phyloP scores from a whole-genome alignment of 2,329 filamentous ascomycete species.

The Beauveria sp. region DNA sequence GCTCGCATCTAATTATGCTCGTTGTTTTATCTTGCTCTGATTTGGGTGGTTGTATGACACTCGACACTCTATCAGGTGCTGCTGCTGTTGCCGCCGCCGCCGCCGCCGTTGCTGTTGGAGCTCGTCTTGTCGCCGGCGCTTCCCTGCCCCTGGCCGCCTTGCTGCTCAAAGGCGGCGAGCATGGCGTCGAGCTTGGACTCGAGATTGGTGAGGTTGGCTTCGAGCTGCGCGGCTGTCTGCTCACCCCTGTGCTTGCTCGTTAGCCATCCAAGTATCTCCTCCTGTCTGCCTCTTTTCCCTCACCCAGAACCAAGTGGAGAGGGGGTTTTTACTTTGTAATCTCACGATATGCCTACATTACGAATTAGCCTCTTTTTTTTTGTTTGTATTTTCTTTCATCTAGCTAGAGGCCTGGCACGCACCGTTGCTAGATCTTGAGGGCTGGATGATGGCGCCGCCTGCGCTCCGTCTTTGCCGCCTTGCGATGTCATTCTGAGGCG shows the following conservation, averaged over 20 bases:
- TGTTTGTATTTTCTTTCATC: no score
- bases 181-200: slow-evolving; percentile 50
- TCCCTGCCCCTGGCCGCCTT: not conserved
- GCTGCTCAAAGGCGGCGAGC: slow-evolving; percentile 38
- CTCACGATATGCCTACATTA: slow-evolving; percentile 13
- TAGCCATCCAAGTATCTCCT: not conserved
- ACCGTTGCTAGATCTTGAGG: slow-evolving; percentile 5
- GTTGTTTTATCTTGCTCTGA: not conserved
- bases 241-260: slow-evolving; percentile 37
- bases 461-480: not conserved
- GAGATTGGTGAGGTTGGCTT: slow-evolving; percentile 43
- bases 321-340: slow-evolving; percentile 14
- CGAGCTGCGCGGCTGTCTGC: slow-evolving; percentile 44
- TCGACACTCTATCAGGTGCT: not conserved
- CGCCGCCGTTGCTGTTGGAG: not conserved
- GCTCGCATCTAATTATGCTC: not conserved
- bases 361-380: not conserved
- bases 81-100: not conserved
- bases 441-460: not conserved
- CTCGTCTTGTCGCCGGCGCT: not conserved
- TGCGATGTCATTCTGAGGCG: not conserved
- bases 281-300: not conserved
- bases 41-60: no score
- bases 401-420: not conserved
- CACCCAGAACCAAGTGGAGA: not conserved